phyloP scores from a whole-genome alignment of 345 rosid species.

The Pistacia vera region DNA sequence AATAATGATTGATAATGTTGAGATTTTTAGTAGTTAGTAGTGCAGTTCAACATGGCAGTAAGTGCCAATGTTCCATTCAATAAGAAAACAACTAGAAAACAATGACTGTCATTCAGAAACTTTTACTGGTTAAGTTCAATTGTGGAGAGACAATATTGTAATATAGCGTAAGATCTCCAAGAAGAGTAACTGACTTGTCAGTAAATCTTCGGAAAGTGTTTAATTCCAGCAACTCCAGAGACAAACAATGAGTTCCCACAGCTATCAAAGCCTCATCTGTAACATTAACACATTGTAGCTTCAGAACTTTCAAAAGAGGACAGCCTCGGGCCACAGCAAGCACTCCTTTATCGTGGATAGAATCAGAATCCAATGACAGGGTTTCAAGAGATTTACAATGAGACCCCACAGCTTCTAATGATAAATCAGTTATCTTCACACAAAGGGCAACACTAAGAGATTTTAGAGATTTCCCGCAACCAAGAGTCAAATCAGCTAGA shows the following conservation, averaged over 20 bases:
- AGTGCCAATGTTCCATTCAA: neutral
- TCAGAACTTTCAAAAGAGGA: conserved; percentile 60
- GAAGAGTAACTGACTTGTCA: conserved; percentile 58
- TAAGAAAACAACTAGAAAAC: conserved; percentile 1
- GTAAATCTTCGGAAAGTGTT: conserved; percentile 74
- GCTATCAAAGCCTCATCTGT: conserved; percentile 68
- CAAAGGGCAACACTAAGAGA: conserved; percentile 86
- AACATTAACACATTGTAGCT: conserved; percentile 73
- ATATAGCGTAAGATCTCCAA: neutral
- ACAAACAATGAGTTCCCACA: conserved; percentile 62
- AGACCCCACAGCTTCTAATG: conserved; percentile 73
- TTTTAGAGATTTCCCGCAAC: conserved; percentile 68
- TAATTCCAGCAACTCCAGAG: conserved; percentile 75
- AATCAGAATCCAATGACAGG: conserved; percentile 78
- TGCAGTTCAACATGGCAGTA: too few relatives aligned
- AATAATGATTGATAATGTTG: too few relatives aligned
- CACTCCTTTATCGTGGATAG: conserved; percentile 66
- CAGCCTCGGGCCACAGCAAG: conserved; percentile 79
- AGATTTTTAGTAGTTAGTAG: too few relatives aligned
- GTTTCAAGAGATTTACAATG: conserved; percentile 67
- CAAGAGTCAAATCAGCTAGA: conserved; percentile 58
- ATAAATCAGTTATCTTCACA: conserved; percentile 67
- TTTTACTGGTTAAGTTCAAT: neutral
- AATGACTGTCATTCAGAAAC: neutral
- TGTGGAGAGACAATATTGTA: neutral